A percentile compares a stretch with the other conserved stretches of the same genome.
Evolutionary conservation across 176 grass and related monocot species (phyloP).

Genomic region (Luzula sylvatica): DNA sequence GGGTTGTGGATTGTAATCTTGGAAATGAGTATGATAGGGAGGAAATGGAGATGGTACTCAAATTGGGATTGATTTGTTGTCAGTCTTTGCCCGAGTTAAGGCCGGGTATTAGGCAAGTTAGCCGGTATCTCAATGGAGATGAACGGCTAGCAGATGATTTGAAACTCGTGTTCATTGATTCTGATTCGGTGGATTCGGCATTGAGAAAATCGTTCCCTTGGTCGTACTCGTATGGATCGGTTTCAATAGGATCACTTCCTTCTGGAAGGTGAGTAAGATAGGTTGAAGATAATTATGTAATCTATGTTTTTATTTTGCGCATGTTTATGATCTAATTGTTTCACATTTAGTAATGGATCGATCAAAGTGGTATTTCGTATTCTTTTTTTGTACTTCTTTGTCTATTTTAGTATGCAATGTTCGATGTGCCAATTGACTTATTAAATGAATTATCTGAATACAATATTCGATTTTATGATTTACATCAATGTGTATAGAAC

Average conservation of each 20-base stretch:
- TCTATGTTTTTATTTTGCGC: no score
- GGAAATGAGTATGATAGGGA: conserved; percentile 10
- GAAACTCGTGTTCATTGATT: conserved; percentile 20
- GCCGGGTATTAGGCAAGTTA: conserved; percentile 36
- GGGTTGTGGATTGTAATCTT: conserved; percentile 21
- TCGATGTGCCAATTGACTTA: no score
- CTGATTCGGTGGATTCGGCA: neutral
- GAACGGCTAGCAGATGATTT: conserved; percentile 19
- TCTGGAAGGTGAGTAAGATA: neutral
- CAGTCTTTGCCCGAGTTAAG: conserved; percentile 24
- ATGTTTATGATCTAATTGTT: no score
- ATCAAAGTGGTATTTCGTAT: no score
- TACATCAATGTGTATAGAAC: no score
- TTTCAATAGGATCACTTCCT: neutral
- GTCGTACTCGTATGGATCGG: neutral
- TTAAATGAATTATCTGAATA: no score
- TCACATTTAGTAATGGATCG: no score
- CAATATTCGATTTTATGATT: no score
- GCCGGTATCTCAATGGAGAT: conserved; percentile 18
- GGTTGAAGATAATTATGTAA: no score
- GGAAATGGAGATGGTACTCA: conserved; percentile 32
- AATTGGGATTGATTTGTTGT: conserved; percentile 36
- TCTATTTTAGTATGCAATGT: no score
- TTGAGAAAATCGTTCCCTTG: conserved; percentile 15
- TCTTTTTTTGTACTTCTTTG: no score